These are phyloP conservation scores for Botrytis pseudocinerea DNA, from an alignment of 2,329 filamentous ascomycete genomes.

Conservation along the genomic window DNA sequence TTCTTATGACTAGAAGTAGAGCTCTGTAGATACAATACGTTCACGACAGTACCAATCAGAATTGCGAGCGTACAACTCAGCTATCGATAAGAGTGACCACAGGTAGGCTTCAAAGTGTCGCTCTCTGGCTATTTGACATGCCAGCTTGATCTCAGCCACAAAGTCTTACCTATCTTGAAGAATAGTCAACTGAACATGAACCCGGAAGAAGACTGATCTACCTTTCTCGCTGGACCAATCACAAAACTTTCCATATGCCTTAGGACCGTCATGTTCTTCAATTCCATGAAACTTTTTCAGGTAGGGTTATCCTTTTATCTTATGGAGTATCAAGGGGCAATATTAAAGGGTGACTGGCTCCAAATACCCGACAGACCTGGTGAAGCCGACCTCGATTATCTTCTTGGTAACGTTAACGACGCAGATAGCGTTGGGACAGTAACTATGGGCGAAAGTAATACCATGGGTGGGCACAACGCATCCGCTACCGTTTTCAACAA, in stretches of 20 bases:
- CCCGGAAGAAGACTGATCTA: background rate
- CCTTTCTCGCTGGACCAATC: fast-evolving
- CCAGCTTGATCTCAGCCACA: too few species aligned
- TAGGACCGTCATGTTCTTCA: background rate
- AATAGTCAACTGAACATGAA: background rate
- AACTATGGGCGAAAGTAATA: too few species aligned
- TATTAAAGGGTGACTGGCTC: too few species aligned
- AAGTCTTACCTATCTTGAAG: too few species aligned
- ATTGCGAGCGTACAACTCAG: background rate
- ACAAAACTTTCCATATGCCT: background rate
- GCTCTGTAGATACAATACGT: background rate
- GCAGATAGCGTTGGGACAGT: too few species aligned
- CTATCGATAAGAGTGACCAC: background rate
- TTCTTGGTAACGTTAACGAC: too few species aligned
- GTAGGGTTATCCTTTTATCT: background rate
- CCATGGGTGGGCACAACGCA: too few species aligned
- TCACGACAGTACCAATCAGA: too few species aligned
- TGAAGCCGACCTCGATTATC: too few species aligned
- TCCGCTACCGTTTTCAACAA: too few species aligned
- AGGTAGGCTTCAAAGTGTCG: background rate
- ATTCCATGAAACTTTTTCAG: background rate
- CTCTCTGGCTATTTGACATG: background rate
- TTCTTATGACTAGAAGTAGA: background rate
- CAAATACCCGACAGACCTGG: too few species aligned
- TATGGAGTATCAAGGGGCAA: background rate